A percentile compares a stretch with the other conserved stretches of the same genome.
These are phyloP conservation scores for Cladobotryum protrusum DNA, from an alignment of 2,329 filamentous ascomycete species.

Conservation along the genomic window DNA sequence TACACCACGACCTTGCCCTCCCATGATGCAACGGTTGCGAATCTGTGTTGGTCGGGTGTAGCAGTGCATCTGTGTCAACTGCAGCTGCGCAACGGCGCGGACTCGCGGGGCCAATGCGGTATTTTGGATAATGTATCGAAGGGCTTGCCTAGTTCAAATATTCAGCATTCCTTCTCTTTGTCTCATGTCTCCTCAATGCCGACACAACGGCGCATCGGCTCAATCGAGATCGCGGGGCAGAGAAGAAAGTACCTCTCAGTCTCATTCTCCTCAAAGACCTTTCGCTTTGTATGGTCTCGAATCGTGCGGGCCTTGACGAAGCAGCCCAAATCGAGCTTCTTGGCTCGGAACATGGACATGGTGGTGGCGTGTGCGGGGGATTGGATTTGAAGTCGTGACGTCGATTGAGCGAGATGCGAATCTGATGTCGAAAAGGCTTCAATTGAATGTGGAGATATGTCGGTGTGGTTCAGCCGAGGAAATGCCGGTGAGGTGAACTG, in stretches of 20 bases:
- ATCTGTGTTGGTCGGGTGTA: conserved; percentile 94
- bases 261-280: conserved; percentile 81
- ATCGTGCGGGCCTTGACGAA: conserved; percentile 82
- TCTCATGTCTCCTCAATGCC: neutral
- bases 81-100: conserved; percentile 85
- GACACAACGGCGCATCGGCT: no score
- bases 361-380: conserved; percentile 25
- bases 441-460: neutral
- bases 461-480: neutral
- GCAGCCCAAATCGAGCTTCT: conserved; percentile 83
- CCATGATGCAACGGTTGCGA: conserved; percentile 85
- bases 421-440: no score
- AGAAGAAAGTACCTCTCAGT: conserved; percentile 64
- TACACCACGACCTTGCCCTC: conserved; percentile 86
- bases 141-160: conserved; percentile 65
- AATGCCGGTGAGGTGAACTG: neutral
- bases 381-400: neutral
- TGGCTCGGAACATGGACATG: conserved; percentile 82
- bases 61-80: conserved; percentile 90
- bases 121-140: conserved; percentile 90
- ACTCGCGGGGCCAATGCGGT: conserved; percentile 74
- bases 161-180: neutral
- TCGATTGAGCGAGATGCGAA: no score
- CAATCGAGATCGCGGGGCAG: neutral
- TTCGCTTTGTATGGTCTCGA: conserved; percentile 94